phyloP scores from a whole-genome alignment of 805 yeast species.

The Lachancea meyersii region DNA sequence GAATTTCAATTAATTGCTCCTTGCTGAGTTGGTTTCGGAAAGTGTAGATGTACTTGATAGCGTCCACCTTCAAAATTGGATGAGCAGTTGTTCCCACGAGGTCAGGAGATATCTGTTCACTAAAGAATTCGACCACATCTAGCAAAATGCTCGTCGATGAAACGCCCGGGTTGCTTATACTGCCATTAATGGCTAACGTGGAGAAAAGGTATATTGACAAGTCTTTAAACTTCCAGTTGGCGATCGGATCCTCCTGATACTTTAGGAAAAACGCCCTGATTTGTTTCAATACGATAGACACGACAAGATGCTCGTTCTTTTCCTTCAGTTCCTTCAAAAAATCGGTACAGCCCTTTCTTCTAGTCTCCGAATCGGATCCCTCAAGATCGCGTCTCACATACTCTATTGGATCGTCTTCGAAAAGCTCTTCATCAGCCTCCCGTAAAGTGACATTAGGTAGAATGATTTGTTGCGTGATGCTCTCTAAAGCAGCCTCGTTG shows the following conservation, averaged over 20 bases:
- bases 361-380: conserved; percentile 88
- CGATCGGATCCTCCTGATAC: conserved; percentile 38
- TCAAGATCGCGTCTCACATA: conserved; percentile 89
- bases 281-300: conserved; percentile 67
- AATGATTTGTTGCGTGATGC: conserved; percentile 74
- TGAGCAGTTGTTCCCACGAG: conserved; percentile 52
- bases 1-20: conserved; percentile 67
- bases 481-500: conserved; percentile 56
- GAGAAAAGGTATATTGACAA: conserved; percentile 80
- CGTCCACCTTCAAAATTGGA: conserved; percentile 83
- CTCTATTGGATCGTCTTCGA: conserved; percentile 96
- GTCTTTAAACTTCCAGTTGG: conserved; percentile 81
- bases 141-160: conserved; percentile 77
- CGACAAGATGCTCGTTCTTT: conserved; percentile 65
- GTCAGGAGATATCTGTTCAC: conserved; percentile 75
- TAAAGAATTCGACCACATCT: conserved; percentile 82
- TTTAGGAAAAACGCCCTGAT: conserved; percentile 59
- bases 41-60: conserved; percentile 81
- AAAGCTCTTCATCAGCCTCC: conserved; percentile 82
- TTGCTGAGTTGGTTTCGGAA: conserved; percentile 92
- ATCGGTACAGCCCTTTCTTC: conserved; percentile 90
- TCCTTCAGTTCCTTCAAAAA: conserved; percentile 81
- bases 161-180: conserved; percentile 80
- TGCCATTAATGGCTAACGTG: conserved; percentile 86
- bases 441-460: conserved; percentile 84